phyloP scores from a whole-genome alignment of 2,329 filamentous ascomycete species.

The Periconia digitata region DNA sequence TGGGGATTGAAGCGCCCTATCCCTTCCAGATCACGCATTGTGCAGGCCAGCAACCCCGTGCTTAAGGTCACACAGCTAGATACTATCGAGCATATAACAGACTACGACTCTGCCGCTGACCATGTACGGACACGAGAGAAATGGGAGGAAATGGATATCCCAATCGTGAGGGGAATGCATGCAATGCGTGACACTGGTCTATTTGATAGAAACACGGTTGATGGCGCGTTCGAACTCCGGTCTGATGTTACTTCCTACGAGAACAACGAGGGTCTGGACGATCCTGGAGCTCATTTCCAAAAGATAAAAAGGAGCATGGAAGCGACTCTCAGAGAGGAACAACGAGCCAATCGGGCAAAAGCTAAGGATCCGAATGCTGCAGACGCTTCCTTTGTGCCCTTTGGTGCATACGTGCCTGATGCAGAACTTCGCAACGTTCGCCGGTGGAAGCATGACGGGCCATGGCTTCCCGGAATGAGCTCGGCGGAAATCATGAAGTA shows the following conservation, averaged over 20 bases:
- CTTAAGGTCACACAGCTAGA: slow-evolving; percentile 79
- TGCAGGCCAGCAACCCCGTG: slow-evolving; percentile 68
- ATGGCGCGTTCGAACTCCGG: slow-evolving; percentile 34
- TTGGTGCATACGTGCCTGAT: slow-evolving; percentile 24
- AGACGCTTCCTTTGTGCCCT: slow-evolving; percentile 19
- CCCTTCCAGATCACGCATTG: slow-evolving; percentile 70
- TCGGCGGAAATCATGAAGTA: slow-evolving; percentile 58
- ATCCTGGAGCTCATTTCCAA: slow-evolving; percentile 26
- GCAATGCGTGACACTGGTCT: slow-evolving; percentile 22
- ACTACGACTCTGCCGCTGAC: slow-evolving; percentile 81
- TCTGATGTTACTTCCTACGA: slow-evolving; percentile 38
- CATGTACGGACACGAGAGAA: slow-evolving; percentile 80
- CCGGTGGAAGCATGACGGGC: slow-evolving; percentile 61
- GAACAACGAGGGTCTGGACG: slow-evolving; percentile 26
- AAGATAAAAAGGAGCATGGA: slow-evolving; percentile 24
- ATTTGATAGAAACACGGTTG: slow-evolving; percentile 9
- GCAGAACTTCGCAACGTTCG: slow-evolving; percentile 24
- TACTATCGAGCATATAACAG: slow-evolving; percentile 83
- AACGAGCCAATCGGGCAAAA: slow-evolving; percentile 11
- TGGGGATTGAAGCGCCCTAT: slow-evolving; percentile 91
- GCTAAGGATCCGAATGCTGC: slow-evolving; percentile 26
- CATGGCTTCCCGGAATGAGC: slow-evolving; percentile 60
- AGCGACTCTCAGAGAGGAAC: slow-evolving; percentile 6
- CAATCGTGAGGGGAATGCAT: slow-evolving; percentile 55
- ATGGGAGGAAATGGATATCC: slow-evolving; percentile 79